Percentiles rank a stretch among this genome's conserved stretches.
These are phyloP conservation scores for Fusarium pseudoanthophilum DNA, from an alignment of 2,329 filamentous ascomycete species.

Conservation along the genomic window DNA sequence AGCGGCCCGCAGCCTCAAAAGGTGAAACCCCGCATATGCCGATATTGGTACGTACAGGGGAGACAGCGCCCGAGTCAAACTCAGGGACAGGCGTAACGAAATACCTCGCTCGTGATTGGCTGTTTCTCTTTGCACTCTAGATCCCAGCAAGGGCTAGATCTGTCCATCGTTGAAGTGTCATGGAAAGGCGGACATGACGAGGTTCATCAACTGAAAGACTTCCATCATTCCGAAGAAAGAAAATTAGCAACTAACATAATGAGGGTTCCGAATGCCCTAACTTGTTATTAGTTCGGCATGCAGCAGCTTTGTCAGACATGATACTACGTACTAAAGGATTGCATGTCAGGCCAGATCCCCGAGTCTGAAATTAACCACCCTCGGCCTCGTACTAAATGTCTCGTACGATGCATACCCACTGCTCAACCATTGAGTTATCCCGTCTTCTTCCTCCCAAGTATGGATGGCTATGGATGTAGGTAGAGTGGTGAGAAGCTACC, in stretches of 20 bases:
- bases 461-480: background rate
- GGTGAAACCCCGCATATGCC: conserved; percentile 9
- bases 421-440: conserved; percentile 13
- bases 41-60: conserved; percentile 11
- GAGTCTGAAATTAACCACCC: conserved; percentile 9
- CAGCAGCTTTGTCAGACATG: background rate
- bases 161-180: background rate
- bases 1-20: conserved; percentile 21
- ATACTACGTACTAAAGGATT: background rate
- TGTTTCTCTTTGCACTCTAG: background rate
- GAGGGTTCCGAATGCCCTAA: background rate
- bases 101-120: conserved; percentile 39
- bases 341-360: conserved; percentile 1
- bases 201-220: background rate
- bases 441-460: conserved; percentile 12
- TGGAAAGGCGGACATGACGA: background rate
- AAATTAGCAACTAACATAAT: background rate
- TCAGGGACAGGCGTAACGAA: conserved; percentile 30
- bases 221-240: background rate
- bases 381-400: conserved; percentile 15
- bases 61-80: conserved; percentile 34
- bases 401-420: conserved; percentile 39
- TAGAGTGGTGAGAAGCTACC: background rate
- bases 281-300: background rate
- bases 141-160: conserved; percentile 3